These are phyloP conservation scores for Monilinia fructicola DNA, from an alignment of 2,329 filamentous ascomycete species.

Conservation along the genomic window DNA sequence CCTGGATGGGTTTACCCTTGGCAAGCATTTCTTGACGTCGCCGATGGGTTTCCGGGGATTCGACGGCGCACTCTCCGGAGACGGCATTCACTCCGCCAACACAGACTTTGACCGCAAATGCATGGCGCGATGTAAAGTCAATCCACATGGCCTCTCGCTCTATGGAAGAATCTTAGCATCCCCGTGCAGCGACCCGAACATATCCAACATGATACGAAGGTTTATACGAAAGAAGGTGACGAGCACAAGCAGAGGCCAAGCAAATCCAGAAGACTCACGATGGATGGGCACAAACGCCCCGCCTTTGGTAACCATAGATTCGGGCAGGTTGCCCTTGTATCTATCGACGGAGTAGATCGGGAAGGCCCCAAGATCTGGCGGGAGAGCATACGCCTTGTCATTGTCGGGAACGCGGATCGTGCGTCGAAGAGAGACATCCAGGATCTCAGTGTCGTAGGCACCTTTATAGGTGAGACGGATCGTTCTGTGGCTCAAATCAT, in stretches of 20 bases:
- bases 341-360: conserved; percentile 43
- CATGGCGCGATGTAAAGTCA: conserved; percentile 33
- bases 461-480: background rate
- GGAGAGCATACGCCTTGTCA: conserved; percentile 38
- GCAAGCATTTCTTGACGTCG: conserved; percentile 12
- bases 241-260: background rate
- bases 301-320: conserved; percentile 43
- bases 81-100: conserved; percentile 46
- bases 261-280: conserved; percentile 23
- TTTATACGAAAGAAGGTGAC: background rate
- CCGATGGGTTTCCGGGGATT: background rate
- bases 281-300: conserved; percentile 51
- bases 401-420: conserved; percentile 49
- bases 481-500: background rate
- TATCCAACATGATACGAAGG: background rate
- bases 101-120: conserved; percentile 45
- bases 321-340: conserved; percentile 41
- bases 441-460: background rate
- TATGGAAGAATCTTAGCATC: background rate
- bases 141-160: conserved; percentile 49
- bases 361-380: conserved; percentile 44
- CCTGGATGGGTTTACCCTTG: conserved; percentile 38
- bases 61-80: conserved; percentile 37
- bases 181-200: background rate
- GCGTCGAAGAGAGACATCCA: conserved; percentile 43